Conservation (phyloP, 345 rosid species). For the Streptanthus diversifolius region DNA sequence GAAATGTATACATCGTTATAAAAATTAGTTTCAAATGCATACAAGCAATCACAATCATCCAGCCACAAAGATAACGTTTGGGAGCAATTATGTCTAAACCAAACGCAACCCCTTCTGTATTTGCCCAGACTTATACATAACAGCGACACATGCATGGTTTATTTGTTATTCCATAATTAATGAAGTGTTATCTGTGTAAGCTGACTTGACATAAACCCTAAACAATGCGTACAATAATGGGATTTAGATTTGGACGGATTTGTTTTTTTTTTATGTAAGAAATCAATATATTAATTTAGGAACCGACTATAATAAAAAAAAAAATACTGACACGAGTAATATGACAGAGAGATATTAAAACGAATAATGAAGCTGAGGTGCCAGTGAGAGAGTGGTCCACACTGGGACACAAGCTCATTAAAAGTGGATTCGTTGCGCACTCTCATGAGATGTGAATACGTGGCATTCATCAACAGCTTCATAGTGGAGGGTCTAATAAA, state of each 20-base stretch:
- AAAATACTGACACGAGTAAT: neutral
- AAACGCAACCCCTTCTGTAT: constrained; percentile 29
- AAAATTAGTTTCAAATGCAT: neutral
- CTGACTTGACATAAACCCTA: constrained; percentile 19
- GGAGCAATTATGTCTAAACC: constrained; percentile 9
- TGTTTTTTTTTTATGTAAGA: neutral
- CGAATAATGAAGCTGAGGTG: constrained; percentile 30
- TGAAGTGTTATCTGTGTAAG: constrained; percentile 9
- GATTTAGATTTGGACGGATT: neutral
- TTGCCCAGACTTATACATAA: constrained; percentile 27
- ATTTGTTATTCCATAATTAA: neutral
- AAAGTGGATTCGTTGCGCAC: constrained; percentile 35
- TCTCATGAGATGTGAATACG: constrained; percentile 31
- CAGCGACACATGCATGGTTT: constrained; percentile 29
- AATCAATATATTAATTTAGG: neutral
- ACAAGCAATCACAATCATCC: constrained; percentile 17
- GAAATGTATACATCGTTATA: neutral
- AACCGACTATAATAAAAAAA: neutral
- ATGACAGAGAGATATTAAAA: constrained; percentile 12
- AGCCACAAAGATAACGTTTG: constrained; percentile 5
- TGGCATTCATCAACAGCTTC: constrained; percentile 31
- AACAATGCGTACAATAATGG: neutral
- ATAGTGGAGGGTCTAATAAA: too few relatives aligned
- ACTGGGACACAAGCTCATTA: constrained; percentile 10
- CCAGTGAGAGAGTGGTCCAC: constrained; percentile 33